Conservation (phyloP, 2,329 filamentous ascomycete species). For the Dactylellina cionopaga region DNA sequence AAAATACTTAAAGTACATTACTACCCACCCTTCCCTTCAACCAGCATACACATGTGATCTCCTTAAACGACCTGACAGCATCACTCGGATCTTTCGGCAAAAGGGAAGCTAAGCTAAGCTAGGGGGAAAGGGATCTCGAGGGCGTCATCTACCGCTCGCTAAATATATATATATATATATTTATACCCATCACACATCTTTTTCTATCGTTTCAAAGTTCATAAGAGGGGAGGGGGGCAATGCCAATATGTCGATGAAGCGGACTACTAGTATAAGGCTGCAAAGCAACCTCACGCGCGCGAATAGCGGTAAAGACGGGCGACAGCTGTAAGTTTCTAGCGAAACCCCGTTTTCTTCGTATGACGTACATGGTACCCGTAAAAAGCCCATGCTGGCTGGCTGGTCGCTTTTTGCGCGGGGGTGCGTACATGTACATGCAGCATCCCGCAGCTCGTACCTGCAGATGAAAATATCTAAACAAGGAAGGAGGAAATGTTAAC, state of each 20-base stretch:
- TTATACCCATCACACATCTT: too few species aligned
- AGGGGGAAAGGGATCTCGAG: not conserved
- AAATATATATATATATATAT: too few species aligned
- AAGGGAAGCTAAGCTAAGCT: too few species aligned
- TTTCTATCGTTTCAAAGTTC: not conserved
- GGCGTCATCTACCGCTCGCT: constrained; percentile 46
- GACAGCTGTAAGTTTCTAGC: constrained; percentile 38
- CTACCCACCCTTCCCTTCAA: constrained; percentile 22
- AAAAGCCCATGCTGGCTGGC: too few species aligned
- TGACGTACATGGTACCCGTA: too few species aligned
- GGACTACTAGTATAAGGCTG: constrained; percentile 31
- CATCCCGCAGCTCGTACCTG: too few species aligned
- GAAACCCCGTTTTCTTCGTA: not conserved
- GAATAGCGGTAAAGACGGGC: constrained; percentile 49
- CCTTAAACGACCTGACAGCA: constrained; percentile 12
- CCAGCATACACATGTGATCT: constrained; percentile 27
- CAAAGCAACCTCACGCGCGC: constrained; percentile 50
- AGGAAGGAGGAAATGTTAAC: not conserved
- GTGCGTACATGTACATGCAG: too few species aligned
- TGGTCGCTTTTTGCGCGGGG: too few species aligned
- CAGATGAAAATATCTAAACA: not conserved
- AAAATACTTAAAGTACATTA: constrained; percentile 31
- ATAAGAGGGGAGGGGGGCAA: constrained; percentile 8
- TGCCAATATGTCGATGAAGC: constrained; percentile 16
- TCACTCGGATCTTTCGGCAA: too few species aligned